A percentile compares a stretch with the other conserved stretches of the same genome.
Conservation (phyloP, 2,329 filamentous ascomycete genomes). For the Chaetomiaceae sp. region DNA sequence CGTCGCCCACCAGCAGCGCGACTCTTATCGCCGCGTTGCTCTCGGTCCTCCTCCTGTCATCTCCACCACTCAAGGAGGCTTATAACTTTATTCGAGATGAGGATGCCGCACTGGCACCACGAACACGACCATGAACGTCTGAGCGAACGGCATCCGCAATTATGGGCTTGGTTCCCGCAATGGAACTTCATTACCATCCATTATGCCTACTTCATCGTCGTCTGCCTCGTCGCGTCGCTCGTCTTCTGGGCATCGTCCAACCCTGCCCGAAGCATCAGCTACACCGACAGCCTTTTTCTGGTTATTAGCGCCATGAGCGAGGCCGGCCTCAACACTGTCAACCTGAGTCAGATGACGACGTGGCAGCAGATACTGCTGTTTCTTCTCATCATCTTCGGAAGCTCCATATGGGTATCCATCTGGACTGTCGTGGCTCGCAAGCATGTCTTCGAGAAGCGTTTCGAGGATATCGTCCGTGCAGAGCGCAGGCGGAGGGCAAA, state of each 20-base stretch:
- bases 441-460: conserved; percentile 57
- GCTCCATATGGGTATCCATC: conserved; percentile 60
- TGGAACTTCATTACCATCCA: conserved; percentile 61
- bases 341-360: conserved; percentile 58
- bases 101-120: conserved; percentile 19
- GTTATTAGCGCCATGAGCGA: conserved; percentile 63
- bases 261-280: conserved; percentile 48
- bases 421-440: conserved; percentile 59
- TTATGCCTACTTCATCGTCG: conserved; percentile 60
- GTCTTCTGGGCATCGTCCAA: conserved; percentile 57
- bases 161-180: conserved; percentile 15
- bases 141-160: neutral
- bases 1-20: too few species aligned
- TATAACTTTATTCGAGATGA: neutral
- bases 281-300: conserved; percentile 61
- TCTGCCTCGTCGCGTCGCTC: conserved; percentile 50
- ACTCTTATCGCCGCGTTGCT: too few species aligned
- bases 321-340: conserved; percentile 60
- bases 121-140: conserved; percentile 15
- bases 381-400: conserved; percentile 58
- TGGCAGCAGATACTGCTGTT: conserved; percentile 64
- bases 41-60: too few species aligned
- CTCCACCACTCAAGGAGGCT: too few species aligned
- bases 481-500: conserved; percentile 34
- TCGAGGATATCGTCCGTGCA: conserved; percentile 48